Evolutionary conservation across 768 basidiomycete genomes (phyloP).

Genomic region (Rhodosporidiobolus sp.): DNA sequence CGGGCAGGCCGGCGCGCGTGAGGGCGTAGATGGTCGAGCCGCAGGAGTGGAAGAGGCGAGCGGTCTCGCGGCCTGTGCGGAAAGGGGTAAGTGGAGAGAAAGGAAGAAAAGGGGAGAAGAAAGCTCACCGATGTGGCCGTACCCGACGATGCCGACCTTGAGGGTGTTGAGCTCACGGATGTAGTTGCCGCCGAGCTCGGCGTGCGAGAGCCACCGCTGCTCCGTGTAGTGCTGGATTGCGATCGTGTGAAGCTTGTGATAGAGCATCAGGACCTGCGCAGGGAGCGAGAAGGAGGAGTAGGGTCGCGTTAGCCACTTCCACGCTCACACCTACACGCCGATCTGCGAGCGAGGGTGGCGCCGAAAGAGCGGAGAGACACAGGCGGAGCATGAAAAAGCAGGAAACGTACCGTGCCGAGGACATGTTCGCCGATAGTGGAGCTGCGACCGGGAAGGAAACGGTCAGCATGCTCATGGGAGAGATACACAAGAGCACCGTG

Average conservation of each 20-base stretch:
- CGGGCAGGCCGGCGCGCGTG: constrained; percentile 9
- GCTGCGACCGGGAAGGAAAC: not conserved
- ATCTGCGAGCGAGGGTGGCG: not conserved
- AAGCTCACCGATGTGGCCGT: constrained; percentile 31
- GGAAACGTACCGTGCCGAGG: constrained; percentile 7
- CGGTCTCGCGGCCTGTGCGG: constrained; percentile 27
- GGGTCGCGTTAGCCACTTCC: too few species aligned
- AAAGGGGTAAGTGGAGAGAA: too few species aligned
- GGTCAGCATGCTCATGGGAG: not conserved
- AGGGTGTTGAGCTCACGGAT: constrained; percentile 31
- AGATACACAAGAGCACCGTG: too few species aligned
- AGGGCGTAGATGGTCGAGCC: constrained; percentile 23
- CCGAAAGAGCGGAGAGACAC: too few species aligned
- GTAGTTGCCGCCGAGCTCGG: constrained; percentile 17
- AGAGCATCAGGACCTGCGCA: constrained; percentile 7
- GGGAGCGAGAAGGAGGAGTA: not conserved
- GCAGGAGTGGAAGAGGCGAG: constrained; percentile 17
- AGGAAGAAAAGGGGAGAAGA: too few species aligned
- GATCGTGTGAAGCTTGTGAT: constrained; percentile 27
- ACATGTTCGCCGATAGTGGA: constrained; percentile 29
- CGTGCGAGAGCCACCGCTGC: constrained; percentile 12
- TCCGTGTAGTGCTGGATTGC: not conserved
- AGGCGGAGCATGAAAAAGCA: too few species aligned
- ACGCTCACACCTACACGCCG: too few species aligned
- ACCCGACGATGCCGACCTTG: constrained; percentile 31